Conservation (phyloP, 2,329 filamentous ascomycete genomes). For the Pseudovirgaria hyperparasitica region DNA sequence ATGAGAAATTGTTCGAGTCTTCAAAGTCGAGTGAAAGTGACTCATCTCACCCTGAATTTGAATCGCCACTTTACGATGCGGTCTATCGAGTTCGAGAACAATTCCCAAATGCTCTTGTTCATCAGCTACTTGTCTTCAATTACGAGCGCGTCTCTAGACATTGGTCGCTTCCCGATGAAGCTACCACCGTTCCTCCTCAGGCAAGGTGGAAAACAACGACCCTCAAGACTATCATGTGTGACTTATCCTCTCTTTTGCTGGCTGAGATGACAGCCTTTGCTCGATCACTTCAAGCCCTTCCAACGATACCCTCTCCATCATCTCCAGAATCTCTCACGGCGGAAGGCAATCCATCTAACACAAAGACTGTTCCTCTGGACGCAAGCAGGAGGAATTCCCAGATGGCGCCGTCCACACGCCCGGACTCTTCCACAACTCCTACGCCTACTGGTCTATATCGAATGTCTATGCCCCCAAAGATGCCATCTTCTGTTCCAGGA, state of each 20-base stretch:
- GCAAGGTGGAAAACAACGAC: slow-evolving; percentile 63
- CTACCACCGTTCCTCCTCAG: slow-evolving; percentile 56
- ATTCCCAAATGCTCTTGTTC: slow-evolving; percentile 64
- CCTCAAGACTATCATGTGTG: slow-evolving; percentile 33
- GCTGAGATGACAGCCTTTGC: slow-evolving; percentile 35
- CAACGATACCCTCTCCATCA: slow-evolving; percentile 48
- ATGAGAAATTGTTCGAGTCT: slow-evolving; percentile 19
- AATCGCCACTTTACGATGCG: slow-evolving; percentile 15
- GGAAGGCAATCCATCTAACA: slow-evolving; percentile 16
- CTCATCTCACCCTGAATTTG: slow-evolving; percentile 19
- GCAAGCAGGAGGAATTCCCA: slow-evolving; percentile 20
- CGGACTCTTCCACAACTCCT: slow-evolving; percentile 19
- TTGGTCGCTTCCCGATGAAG: slow-evolving; percentile 45
- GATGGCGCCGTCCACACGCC: slow-evolving; percentile 12
- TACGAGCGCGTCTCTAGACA: slow-evolving; percentile 31
- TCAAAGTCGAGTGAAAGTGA: no score
- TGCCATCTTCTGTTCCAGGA: slow-evolving; percentile 26
- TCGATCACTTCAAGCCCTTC: slow-evolving; percentile 36
- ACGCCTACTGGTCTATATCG: slow-evolving; percentile 51
- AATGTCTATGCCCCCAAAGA: slow-evolving; percentile 65
- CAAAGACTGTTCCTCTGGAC: slow-evolving; percentile 13
- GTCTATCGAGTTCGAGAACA: slow-evolving; percentile 58
- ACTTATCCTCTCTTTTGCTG: slow-evolving; percentile 31
- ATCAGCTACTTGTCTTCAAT: slow-evolving; percentile 72
- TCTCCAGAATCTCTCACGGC: slow-evolving; percentile 13